Base-by-base conservation (phyloP, 257 asterid genomes). In the Forsythia suspensa region DNA sequence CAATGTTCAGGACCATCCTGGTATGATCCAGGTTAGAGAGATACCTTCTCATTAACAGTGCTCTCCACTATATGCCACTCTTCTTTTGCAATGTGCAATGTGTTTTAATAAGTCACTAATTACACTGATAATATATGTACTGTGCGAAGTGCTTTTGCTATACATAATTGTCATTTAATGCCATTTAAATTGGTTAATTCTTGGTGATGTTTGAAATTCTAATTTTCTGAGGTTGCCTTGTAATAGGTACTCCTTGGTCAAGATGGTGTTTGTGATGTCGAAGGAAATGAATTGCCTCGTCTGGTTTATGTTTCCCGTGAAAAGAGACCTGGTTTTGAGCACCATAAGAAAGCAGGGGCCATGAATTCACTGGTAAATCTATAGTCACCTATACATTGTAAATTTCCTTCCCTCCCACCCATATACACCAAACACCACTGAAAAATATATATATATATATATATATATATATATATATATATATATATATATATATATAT, bases 261-360 rank as follows among this genome's bases (percentile, higher is more conserved):
- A 52, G 93, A 90, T 75, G 97, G 91, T 71, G 78, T 86, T 81
- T 79, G 76, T 78, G 98, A 95, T 85, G 81, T 77, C 59, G 97
- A 90, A 81, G 98, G 94, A 61, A 86, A 91, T 73, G 85, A 38
- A 71, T 87, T 95, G 72, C 98, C 98, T 75, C 88, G 85, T 18
- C 79, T 94, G 77, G 92, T 94, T 69, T 94, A 94, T 59, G 96
- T 94, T 82, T 94, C 98, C 68, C 98, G 97, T 85, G 98, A 94
- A 84, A 94, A 94, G 89, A 89, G 97, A 84, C 98, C 94, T 37
- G 95, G 98, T 34, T 94, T 94, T 36, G 94, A 94, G 84, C 97
- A 94, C 87, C 97, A 94, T 81, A 94, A 92, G 87, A 94, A 94
- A 82, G 98, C 97, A 18, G 98, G 98, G 73, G 98, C 98, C 65